Evolutionary conservation across 257 asterid genomes (phyloP).

Genomic region (Osmanthus fragrans): DNA sequence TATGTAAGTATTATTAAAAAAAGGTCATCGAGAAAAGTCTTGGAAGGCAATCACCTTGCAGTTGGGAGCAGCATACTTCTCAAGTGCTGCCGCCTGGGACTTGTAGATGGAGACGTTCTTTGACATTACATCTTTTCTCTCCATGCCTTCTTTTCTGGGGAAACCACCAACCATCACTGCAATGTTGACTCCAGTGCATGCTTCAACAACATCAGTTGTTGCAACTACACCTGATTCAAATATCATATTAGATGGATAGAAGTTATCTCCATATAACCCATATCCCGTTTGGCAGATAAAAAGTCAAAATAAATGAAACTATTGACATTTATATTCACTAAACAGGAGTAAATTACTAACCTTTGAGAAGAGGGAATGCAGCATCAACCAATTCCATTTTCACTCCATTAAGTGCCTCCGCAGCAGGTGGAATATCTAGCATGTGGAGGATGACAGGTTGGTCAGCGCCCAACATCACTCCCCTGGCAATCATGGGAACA

Average conservation of each 20-base stretch:
- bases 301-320: not conserved
- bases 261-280: not conserved
- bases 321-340: not conserved
- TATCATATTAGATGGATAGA: conserved; percentile 1
- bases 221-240: conserved; percentile 80
- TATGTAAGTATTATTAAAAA: not conserved
- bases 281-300: conserved; percentile 4
- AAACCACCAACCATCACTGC: conserved; percentile 98
- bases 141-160: conserved; percentile 99
- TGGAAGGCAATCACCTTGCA: conserved; percentile 63
- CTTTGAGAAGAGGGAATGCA: conserved; percentile 90
- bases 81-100: conserved; percentile 94
- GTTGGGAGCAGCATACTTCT: conserved; percentile 84
- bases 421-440: conserved; percentile 90
- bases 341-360: conserved; percentile 33
- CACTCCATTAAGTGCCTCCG: conserved; percentile 89
- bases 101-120: conserved; percentile 94
- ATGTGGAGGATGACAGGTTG: conserved; percentile 95
- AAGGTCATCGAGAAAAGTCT: not conserved
- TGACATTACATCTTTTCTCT: conserved; percentile 94
- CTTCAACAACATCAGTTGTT: conserved; percentile 83
- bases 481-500: conserved; percentile 95
- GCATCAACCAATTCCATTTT: conserved; percentile 94
- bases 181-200: conserved; percentile 79
- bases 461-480: conserved; percentile 85